Base-by-base conservation (phyloP, 129 eudicot species). In the Flaveria trinervia region DNA sequence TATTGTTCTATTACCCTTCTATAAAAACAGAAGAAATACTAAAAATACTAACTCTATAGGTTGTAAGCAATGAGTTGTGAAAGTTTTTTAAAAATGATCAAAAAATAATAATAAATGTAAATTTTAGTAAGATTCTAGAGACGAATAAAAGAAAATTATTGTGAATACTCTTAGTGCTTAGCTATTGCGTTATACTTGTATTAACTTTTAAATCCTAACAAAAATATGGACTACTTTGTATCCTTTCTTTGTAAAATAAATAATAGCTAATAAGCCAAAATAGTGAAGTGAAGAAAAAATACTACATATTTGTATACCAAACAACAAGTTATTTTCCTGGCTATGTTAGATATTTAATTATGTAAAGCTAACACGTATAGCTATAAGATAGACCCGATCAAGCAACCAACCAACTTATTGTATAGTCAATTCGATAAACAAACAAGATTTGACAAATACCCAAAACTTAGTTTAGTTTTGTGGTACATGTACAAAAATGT, bases 401-500 rank as follows among this genome's bases (percentile, higher is more conserved):
- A 57, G 15, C 11, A 17, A 6, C 61, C 11, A 17, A 6, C 61
- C 61, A 55, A 18, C 61, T 55, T 55, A 57, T 57, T 22, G 65
- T 61, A 25, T 4, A 26, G 17, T 61, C 17, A 61, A 25, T 13
- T 61, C 33, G 25, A 61, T 14, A 26, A 61, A 61, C 67, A 62
- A 28, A 62, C 45, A 62, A 28, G 68, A 62, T 30, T 26, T 26
- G 45, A 62, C 68, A 62, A 28, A 43, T 62, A 15, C 45, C 68
- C 68, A 61, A 26, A 61, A 61, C 17, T 4, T 26, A 12, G 41
- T 62, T 62, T 62, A 62, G 68, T 28, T 62, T 62, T 13, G 45
- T 62, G 68, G 44, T 62, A 62, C 30, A 28, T 62, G 45, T 28
- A 23, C 44, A 25, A 74, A 44, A 9, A 25, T 75, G 71, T n/a